Evolutionary conservation across 768 basidiomycete species (phyloP), one percentile per base, ranked within the genome.

Genomic region (Lentinus brumalis): DNA sequence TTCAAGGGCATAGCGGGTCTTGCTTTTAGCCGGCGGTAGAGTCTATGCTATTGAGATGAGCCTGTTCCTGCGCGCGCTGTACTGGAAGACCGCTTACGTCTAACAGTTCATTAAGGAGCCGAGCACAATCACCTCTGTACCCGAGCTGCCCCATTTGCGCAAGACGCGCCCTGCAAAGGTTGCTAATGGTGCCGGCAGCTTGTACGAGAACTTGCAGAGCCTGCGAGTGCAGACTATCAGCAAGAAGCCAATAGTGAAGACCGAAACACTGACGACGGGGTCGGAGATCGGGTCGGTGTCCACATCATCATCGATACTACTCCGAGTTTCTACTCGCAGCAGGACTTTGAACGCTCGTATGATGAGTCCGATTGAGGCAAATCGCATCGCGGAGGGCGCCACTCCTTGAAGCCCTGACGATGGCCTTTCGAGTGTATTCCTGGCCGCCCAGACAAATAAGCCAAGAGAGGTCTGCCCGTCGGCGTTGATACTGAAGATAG

Each of bases 381-480:
- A 16, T 35, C 35, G 6, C 7, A 11, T 35, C 7, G 7, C 35
- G 35, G 35, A 35, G 21, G 21, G 21, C 21, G 21, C 21, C 21
- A 26, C 32, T 49, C 56, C 50, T 4, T 53, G 35, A 31, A 53
- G n/a, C 51, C 50, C 45, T 2, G 39, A 44, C n/a, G 44, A 49
- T 2, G 50, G 57, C 45, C 16, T 4, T 29, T 53, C 51, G 14
- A 39, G 29, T 7, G 64, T 53, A 50, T 41, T 42, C 57, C 63
- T 30, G 11, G 62, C 65, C 16, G 61, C 65, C 59, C 61, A 69
- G n/a, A 67, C 16, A 59, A 69, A 68, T 12, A 70, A 60, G 10
- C 41, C 61, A 32, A 67, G 53, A 30, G 66, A 66, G 11, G 64
- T 44, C 50, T 63, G 62, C 3, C 64, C 71, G 44, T 72, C 71